Evolutionary conservation across 495 filamentous ascomycete genomes (phyloP), one percentile per base, ranked within the genome.

Genomic region (Penicillium pulvis): DNA sequence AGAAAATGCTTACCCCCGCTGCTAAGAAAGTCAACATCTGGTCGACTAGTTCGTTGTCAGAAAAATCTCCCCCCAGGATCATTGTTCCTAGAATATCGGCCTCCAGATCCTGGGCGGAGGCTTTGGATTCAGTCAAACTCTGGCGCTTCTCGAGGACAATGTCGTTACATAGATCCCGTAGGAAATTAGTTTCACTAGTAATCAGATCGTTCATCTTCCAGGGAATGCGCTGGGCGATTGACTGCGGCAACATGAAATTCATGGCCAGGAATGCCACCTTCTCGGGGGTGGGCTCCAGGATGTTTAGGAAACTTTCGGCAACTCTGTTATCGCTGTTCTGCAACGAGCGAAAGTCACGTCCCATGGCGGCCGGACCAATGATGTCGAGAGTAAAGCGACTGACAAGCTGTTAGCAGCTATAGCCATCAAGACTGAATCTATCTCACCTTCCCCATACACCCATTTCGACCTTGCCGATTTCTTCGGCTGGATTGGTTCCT

Each of bases 361-460:
- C 92, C 64, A 96, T 83, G 1, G 91, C 91, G 0, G 90, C 88
- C 6, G 86, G 70, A 8, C 93, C 92, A 60, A 96, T 93, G 55
- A 96, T 92, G 63, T 97, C 93, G 10, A 97, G 85, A 0, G 92
- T 92, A 0, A 85, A 84, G 17, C 91, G 83, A 41, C 80, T 78
- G n/a, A 10, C 23, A 6, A 20, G 6, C 36, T 28, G 50, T 52
- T 20, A 53, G 43, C 7, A 12, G 16, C 14, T 4, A 30, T 26
- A 17, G 20, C 9, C 3, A 42, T 26, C 5, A 1, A 14, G 10
- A 44, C 33, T 17, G 19, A 24, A 51, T 16, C 10, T 5, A 19
- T 39, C 60, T 26, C 61, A 77, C 75, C 81, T 86, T 9, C 79
- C 85, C 90, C 90, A 94, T 12, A 75, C 71, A 41, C 80, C 75